Base-by-base conservation (phyloP, 495 filamentous ascomycete genomes). In the Trichoderma parareesei region DNA sequence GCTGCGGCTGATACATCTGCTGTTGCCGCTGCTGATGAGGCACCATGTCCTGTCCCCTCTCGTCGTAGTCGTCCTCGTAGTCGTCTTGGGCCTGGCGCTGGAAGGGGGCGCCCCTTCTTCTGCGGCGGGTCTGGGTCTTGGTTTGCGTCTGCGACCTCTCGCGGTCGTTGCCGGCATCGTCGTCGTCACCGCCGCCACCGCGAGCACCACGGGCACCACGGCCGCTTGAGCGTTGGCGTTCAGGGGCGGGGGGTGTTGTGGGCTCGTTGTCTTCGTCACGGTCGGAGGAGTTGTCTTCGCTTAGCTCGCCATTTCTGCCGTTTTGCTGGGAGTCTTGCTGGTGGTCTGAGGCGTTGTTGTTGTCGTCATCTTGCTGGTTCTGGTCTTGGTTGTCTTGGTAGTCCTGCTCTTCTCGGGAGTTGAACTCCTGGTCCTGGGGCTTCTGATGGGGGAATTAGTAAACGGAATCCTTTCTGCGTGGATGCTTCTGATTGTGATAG, bases 1-100 rank as follows among this genome's bases (percentile, higher is more conserved):
- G 62, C 53, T 69, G 33, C 18, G 33, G 37, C 7, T 62, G 48
- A 61, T 66, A 38, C 43, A 72, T 69, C 65, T 71, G 69, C 44
- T 72, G 71, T 2, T 74, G 69, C 53, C 18, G 53, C 53, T 57
- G 53, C 53, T 57, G 53, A n/a, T 11, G 38, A 4, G 38, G 33
- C 16, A 63, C 61, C 46, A 65, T 60, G 7, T 16, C 33, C 33
- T 43, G 61, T 11, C 41, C 62, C 4, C 42, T 33, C 8, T 64
- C 60, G 18, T 63, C 64, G 60, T 63, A 62, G 62, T 43, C 65
- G 41, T 57, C 66, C 60, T 41, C 64, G 60, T 63, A 62, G 62
- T 43, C 65, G 41, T 57, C 66, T 62, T 41, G 62, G 14, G 33
- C 42, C 6, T 66, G 37, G 13, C 27, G 41, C 20, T 65, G 48